A percentile compares a stretch with the other conserved stretches of the same genome.
Conservation (phyloP, 1,139 yeast species). For the Diutina mesorugosa region DNA sequence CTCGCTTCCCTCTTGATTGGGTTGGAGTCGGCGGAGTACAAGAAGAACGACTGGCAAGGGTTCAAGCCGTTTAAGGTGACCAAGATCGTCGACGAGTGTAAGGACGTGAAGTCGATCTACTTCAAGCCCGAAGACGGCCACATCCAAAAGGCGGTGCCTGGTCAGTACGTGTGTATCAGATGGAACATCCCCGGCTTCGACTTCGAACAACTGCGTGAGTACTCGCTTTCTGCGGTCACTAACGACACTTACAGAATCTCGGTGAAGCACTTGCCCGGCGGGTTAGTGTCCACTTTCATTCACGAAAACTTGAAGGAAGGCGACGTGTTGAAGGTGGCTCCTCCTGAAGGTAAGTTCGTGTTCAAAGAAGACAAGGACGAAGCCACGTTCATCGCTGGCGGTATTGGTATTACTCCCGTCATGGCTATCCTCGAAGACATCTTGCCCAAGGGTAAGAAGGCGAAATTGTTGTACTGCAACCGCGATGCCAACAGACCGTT, state of each 20-base stretch:
- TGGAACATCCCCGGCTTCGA: slow-evolving; percentile 19
- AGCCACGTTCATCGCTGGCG: slow-evolving; percentile 40
- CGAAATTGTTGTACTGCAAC: slow-evolving; percentile 19
- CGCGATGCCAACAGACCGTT: slow-evolving; percentile 16
- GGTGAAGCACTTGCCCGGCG: slow-evolving; percentile 34
- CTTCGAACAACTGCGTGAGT: slow-evolving; percentile 33
- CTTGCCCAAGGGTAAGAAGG: slow-evolving; percentile 14
- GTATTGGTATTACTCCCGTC: slow-evolving; percentile 60
- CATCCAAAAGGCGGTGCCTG: slow-evolving; percentile 24
- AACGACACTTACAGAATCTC: slow-evolving; percentile 34
- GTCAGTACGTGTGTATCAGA: slow-evolving; percentile 51
- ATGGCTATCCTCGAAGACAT: slow-evolving; percentile 36
- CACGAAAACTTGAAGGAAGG: slow-evolving; percentile 40
- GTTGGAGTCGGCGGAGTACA: slow-evolving; percentile 38
- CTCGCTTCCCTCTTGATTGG: slow-evolving; percentile 50
- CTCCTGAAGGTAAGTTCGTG: slow-evolving; percentile 48
- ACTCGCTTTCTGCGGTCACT: slow-evolving; percentile 31
- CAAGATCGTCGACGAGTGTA: slow-evolving; percentile 29
- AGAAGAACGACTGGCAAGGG: slow-evolving; percentile 37
- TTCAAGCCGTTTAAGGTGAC: slow-evolving; percentile 40
- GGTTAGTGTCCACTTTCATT: slow-evolving; percentile 39
- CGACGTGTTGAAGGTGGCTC: slow-evolving; percentile 34
- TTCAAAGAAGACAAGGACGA: slow-evolving; percentile 22
- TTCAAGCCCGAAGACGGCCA: slow-evolving; percentile 35
- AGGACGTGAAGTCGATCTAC: slow-evolving; percentile 37